These are phyloP conservation scores for Neurospora cerealis DNA, from an alignment of 495 filamentous ascomycete genomes.

Conservation along the genomic window DNA sequence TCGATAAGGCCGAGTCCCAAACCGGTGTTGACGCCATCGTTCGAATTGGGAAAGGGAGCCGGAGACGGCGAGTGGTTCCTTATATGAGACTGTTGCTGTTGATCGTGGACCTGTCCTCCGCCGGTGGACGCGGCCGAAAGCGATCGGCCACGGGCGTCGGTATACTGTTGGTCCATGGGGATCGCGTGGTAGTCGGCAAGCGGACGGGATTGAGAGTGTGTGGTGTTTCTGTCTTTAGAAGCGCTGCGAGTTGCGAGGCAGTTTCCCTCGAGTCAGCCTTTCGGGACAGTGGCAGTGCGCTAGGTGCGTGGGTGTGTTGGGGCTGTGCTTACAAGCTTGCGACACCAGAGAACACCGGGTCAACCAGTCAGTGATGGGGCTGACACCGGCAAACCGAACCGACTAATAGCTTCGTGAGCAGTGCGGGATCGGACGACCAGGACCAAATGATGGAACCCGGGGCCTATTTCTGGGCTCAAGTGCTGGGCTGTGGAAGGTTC, in stretches of 20 bases:
- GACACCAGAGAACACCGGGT: not conserved
- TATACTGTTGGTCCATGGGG: conserved; percentile 37
- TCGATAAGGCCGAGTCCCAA: conserved; percentile 37
- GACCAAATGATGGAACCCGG: not conserved
- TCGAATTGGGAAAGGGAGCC: conserved; percentile 33
- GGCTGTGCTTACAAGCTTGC: conserved; percentile 27
- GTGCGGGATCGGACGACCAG: not conserved
- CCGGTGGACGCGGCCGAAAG: conserved; percentile 29
- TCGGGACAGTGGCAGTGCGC: conserved; percentile 24
- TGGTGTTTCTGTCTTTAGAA: conserved; percentile 33
- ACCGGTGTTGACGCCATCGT: conserved; percentile 30
- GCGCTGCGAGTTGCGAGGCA: conserved; percentile 17
- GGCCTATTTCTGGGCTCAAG: not conserved
- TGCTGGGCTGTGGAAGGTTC: not conserved
- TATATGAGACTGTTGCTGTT: conserved; percentile 37
- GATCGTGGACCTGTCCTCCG: conserved; percentile 17
- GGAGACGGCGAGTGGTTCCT: conserved; percentile 42
- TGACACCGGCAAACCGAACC: not conserved
- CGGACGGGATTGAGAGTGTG: conserved; percentile 1
- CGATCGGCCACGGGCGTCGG: conserved; percentile 37
- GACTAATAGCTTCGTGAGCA: not conserved
- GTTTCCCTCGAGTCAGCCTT: conserved; percentile 26
- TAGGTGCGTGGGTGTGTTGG: conserved; percentile 4
- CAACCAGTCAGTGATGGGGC: not conserved
- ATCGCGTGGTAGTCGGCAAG: conserved; percentile 9